Conservation (phyloP, 2,329 filamentous ascomycete genomes). For the Capronia americana region DNA sequence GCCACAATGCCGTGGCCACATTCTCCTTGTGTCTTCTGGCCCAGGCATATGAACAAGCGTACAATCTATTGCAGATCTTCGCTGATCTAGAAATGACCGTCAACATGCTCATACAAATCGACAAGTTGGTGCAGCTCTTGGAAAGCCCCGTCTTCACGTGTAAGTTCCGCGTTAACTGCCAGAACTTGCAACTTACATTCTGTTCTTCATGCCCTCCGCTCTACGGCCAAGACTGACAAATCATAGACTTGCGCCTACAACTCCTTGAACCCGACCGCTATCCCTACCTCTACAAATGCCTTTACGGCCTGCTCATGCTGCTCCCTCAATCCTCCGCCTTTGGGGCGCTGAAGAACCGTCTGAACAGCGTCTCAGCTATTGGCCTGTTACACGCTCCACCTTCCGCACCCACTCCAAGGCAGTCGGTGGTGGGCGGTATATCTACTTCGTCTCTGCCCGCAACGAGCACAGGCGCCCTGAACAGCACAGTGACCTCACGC, state of each 20-base stretch:
- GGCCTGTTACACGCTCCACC: slow-evolving; percentile 87
- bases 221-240: slow-evolving; percentile 5
- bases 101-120: slow-evolving; percentile 97
- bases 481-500: slow-evolving; percentile 24
- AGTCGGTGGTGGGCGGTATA: slow-evolving; percentile 35
- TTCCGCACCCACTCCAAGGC: slow-evolving; percentile 40
- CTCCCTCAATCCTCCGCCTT: slow-evolving; percentile 98
- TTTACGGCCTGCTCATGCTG: slow-evolving; percentile 96
- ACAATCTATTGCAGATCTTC: slow-evolving; percentile 93
- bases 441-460: slow-evolving; percentile 22
- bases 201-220: slow-evolving; percentile 30
- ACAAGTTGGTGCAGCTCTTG: slow-evolving; percentile 94
- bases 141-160: slow-evolving; percentile 98
- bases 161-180: slow-evolving; percentile 54
- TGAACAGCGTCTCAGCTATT: slow-evolving; percentile 97
- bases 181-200: not conserved
- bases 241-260: slow-evolving; percentile 84
- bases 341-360: slow-evolving; percentile 90
- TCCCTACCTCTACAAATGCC: slow-evolving; percentile 94
- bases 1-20: slow-evolving; percentile 95
- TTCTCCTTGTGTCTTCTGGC: slow-evolving; percentile 95
- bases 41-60: slow-evolving; percentile 97
- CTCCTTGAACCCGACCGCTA: slow-evolving; percentile 94
- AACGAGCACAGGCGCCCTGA: slow-evolving; percentile 8
- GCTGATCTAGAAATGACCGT: slow-evolving; percentile 98